phyloP scores from a whole-genome alignment of 495 filamentous ascomycete genomes.

The Talaromyces adpressus region DNA sequence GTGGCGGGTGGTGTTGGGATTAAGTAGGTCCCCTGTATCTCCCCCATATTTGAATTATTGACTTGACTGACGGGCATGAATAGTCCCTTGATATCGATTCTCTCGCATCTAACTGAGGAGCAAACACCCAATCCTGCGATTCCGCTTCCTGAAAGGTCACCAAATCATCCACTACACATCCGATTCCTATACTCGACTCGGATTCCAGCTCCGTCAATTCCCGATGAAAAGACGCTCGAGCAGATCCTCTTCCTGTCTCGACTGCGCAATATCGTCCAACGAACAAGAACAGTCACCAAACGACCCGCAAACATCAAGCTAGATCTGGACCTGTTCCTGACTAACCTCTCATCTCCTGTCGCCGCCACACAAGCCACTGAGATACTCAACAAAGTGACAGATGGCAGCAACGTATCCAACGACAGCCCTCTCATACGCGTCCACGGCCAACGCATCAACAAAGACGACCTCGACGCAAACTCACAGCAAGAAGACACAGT shows the following conservation, averaged over 20 bases:
- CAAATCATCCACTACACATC: conserved; percentile 13
- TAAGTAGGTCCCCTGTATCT: conserved; percentile 41
- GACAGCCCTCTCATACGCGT: not conserved
- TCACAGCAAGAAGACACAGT: conserved; percentile 44
- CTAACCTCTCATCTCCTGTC: conserved; percentile 14
- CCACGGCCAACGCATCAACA: conserved; percentile 39
- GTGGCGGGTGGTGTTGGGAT: conserved; percentile 82
- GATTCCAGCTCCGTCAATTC: conserved; percentile 19
- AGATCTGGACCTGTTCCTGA: conserved; percentile 33
- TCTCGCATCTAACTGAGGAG: conserved; percentile 29
- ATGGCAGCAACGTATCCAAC: conserved; percentile 16
- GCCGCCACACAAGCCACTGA: not conserved
- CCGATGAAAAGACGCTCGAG: conserved; percentile 31
- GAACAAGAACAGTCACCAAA: conserved; percentile 10
- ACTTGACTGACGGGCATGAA: not conserved
- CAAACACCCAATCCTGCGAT: not conserved
- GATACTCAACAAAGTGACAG: not conserved
- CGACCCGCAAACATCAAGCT: conserved; percentile 22
- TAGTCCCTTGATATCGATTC: conserved; percentile 54
- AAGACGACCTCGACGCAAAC: conserved; percentile 40
- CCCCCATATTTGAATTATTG: not conserved
- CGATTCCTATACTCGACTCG: conserved; percentile 40
- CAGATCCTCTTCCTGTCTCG: conserved; percentile 55
- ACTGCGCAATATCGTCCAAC: conserved; percentile 32
- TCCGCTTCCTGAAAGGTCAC: conserved; percentile 13